Evolutionary conservation across 106 monocot genomes (phyloP).

Genomic region (Dendrobium huoshanense): DNA sequence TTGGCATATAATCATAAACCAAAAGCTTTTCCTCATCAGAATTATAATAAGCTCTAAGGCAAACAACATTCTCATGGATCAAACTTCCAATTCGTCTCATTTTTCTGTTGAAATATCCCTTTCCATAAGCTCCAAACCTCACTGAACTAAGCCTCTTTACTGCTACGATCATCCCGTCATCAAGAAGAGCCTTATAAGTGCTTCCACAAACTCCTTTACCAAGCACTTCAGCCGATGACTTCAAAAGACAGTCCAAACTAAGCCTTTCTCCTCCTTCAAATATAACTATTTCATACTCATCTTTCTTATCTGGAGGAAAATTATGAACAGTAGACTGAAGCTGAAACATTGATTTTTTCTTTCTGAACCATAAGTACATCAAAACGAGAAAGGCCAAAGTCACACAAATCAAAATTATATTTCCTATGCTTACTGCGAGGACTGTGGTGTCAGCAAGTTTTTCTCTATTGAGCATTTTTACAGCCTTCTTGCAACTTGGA

Average conservation of each 20-base stretch:
- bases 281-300: constrained; percentile 1
- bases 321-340: too few relatives aligned
- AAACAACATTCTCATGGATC: neutral
- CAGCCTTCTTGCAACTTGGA: too few relatives aligned
- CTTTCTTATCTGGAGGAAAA: neutral
- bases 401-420: constrained; percentile 10
- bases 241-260: constrained; percentile 27
- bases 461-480: neutral
- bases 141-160: neutral
- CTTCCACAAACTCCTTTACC: constrained; percentile 22
- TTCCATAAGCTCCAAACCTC: neutral
- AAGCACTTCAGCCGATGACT: constrained; percentile 44
- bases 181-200: constrained; percentile 1
- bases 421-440: constrained; percentile 16
- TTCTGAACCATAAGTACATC: constrained; percentile 16
- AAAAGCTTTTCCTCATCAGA: neutral
- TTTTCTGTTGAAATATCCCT: neutral
- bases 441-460: constrained; percentile 16
- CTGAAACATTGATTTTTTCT: neutral
- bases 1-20: too few relatives aligned
- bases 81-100: neutral
- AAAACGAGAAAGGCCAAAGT: constrained; percentile 13
- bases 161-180: neutral
- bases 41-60: constrained; percentile 6
- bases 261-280: constrained; percentile 29